Percentiles rank a stretch among this genome's conserved stretches.
Evolutionary conservation across 1,284 basidiomycete genomes (phyloP).

Genomic region (Microbotryum saponariae): DNA sequence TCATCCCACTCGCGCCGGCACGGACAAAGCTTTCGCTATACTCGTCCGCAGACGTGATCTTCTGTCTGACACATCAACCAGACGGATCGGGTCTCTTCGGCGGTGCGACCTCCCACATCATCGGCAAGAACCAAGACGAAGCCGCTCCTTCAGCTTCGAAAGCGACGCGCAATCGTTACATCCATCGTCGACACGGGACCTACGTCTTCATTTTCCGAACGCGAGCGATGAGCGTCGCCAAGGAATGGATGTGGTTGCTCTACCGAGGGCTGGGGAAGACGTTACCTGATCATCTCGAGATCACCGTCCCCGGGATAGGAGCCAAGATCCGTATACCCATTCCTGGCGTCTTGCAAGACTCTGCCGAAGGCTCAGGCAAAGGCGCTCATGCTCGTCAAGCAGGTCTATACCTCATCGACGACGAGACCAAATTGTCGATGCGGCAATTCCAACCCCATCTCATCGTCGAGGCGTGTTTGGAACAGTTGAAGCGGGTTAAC

Average conservation of each 20-base stretch:
- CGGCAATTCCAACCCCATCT: conserved; percentile 7
- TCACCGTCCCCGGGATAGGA: conserved; percentile 23
- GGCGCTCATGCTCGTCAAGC: background rate
- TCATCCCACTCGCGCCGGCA: conserved; percentile 21
- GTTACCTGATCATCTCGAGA: conserved; percentile 21
- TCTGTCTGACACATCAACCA: conserved; percentile 29
- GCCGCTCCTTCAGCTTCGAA: conserved; percentile 10
- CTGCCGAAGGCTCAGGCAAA: conserved; percentile 7
- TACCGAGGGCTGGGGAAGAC: conserved; percentile 24
- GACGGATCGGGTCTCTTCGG: no score
- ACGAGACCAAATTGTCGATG: background rate
- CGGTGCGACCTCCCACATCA: background rate
- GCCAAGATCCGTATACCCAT: conserved; percentile 26
- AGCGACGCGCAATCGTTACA: conserved; percentile 17
- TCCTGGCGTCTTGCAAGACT: conserved; percentile 5
- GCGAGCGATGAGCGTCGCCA: conserved; percentile 17
- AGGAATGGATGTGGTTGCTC: conserved; percentile 33
- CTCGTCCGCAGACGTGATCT: conserved; percentile 31
- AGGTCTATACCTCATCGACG: background rate
- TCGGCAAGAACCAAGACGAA: background rate
- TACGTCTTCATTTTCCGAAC: conserved; percentile 32
- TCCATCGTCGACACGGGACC: conserved; percentile 31
- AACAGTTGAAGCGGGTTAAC: conserved; percentile 14
- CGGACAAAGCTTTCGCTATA: conserved; percentile 32
- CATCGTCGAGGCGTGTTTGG: conserved; percentile 21